Conservation (phyloP, 805 yeast genomes). For the Clavispora santaluciae region DNA sequence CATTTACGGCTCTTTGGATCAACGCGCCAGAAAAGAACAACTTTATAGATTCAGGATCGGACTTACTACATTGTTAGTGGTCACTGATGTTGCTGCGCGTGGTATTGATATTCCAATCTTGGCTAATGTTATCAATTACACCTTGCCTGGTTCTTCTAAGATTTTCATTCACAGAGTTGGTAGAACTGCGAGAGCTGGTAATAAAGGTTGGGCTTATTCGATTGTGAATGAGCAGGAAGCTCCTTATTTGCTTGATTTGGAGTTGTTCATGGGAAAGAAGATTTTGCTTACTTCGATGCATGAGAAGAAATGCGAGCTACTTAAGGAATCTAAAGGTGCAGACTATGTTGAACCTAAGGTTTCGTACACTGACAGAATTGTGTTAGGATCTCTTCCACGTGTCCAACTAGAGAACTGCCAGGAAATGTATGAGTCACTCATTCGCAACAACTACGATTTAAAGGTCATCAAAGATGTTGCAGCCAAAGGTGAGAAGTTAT, state of each 20-base stretch:
- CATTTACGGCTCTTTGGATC: slow-evolving; percentile 93
- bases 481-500: slow-evolving; percentile 80
- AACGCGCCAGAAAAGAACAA: slow-evolving; percentile 88
- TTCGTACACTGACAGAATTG: slow-evolving; percentile 69
- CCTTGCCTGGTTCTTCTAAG: slow-evolving; percentile 88
- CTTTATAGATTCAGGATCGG: slow-evolving; percentile 82
- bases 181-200: slow-evolving; percentile 99
- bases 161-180: slow-evolving; percentile 97
- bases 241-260: slow-evolving; percentile 87
- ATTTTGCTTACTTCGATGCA: slow-evolving; percentile 66
- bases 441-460: slow-evolving; percentile 65
- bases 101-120: slow-evolving; percentile 97
- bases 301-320: slow-evolving; percentile 52
- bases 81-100: slow-evolving; percentile 97
- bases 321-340: slow-evolving; percentile 42
- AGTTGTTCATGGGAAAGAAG: slow-evolving; percentile 82
- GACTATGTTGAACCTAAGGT: slow-evolving; percentile 52
- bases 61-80: slow-evolving; percentile 79
- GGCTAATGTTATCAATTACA: slow-evolving; percentile 89
- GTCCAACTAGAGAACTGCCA: slow-evolving; percentile 59
- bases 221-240: slow-evolving; percentile 79
- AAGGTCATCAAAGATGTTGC: slow-evolving; percentile 65
- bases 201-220: slow-evolving; percentile 95
- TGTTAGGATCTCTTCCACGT: slow-evolving; percentile 81
- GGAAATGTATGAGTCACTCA: slow-evolving; percentile 63